phyloP scores from a whole-genome alignment of 1,139 yeast genomes.

The Pichia sp. region DNA sequence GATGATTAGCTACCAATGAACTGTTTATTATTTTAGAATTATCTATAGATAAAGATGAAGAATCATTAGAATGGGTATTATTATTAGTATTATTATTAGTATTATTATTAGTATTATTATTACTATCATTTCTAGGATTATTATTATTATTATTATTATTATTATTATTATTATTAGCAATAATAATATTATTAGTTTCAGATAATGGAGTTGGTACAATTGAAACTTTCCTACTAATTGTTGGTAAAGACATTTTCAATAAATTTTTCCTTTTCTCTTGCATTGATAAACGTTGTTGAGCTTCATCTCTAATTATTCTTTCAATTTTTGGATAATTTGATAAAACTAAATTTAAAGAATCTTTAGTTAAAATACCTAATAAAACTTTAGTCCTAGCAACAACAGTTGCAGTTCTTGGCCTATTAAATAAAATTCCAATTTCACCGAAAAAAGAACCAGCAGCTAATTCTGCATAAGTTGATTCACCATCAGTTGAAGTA shows the following conservation, averaged over 20 bases:
- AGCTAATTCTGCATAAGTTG: slow-evolving; percentile 60
- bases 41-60: neutral
- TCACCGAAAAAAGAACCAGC: slow-evolving; percentile 75
- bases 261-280: slow-evolving; percentile 50
- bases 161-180: neutral
- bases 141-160: neutral
- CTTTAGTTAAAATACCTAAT: slow-evolving; percentile 61
- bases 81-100: neutral
- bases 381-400: slow-evolving; percentile 64
- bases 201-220: slow-evolving; percentile 4
- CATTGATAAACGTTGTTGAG: slow-evolving; percentile 68
- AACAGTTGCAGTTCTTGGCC: slow-evolving; percentile 76
- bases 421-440: slow-evolving; percentile 65
- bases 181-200: neutral
- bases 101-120: neutral
- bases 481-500: slow-evolving; percentile 69
- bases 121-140: neutral
- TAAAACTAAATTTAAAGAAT: slow-evolving; percentile 52
- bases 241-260: slow-evolving; percentile 17
- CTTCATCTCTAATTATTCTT: slow-evolving; percentile 66
- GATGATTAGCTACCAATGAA: slow-evolving; percentile 24
- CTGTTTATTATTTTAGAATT: neutral
- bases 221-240: slow-evolving; percentile 12
- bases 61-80: neutral
- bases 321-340: slow-evolving; percentile 61